Base-by-base conservation (phyloP, 1,284 basidiomycete species). In the Puccinia hordei region DNA sequence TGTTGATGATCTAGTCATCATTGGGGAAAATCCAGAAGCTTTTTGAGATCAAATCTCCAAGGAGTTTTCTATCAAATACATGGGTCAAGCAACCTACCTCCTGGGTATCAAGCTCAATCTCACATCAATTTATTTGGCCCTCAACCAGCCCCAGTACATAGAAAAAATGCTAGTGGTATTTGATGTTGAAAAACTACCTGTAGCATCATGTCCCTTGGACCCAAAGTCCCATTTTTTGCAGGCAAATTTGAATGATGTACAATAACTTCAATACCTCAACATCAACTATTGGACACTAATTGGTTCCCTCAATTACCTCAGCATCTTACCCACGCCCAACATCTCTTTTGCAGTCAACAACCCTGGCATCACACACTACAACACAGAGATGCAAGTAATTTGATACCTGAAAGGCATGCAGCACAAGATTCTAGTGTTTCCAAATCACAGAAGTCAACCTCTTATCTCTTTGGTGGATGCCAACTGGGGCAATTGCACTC, bases 401-500 rank as follows among this genome's bases (percentile, higher is more conserved):
- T 24, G 46, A 4, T 75, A 75, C 57, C 24, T 75, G 10, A 41
- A 61, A 6, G 30, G 10, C 6, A 22, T 30, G 10, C n/a, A 2
- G 51, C 1, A 71, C n/a, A 13, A 3, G 5, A n/a, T 4, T 9
- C 41, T 12, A 1, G 6, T 49, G 33, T 15, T 30, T 35, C 12
- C 27, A 1, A n/a, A n/a, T n/a, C n/a, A n/a, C n/a, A n/a, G n/a
- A n/a, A n/a, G n/a, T n/a, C n/a, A n/a, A n/a, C n/a, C n/a, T n/a
- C n/a, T n/a, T n/a, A n/a, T n/a, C n/a, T n/a, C n/a, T n/a, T 76
- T 10, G 30, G 30, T 49, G 13, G 44, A 76, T 41, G 35, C 73
- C 1, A 27, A 76, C 17, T 76, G 73, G 73, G n/a, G n/a, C n/a
- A n/a, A n/a, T n/a, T n/a, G n/a, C n/a, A n/a, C n/a, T n/a, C n/a